A percentile compares a stretch with the other conserved stretches of the same genome.
phyloP scores from a whole-genome alignment of 305 asterid genomes.

The Stenogyne calaminthoides region DNA sequence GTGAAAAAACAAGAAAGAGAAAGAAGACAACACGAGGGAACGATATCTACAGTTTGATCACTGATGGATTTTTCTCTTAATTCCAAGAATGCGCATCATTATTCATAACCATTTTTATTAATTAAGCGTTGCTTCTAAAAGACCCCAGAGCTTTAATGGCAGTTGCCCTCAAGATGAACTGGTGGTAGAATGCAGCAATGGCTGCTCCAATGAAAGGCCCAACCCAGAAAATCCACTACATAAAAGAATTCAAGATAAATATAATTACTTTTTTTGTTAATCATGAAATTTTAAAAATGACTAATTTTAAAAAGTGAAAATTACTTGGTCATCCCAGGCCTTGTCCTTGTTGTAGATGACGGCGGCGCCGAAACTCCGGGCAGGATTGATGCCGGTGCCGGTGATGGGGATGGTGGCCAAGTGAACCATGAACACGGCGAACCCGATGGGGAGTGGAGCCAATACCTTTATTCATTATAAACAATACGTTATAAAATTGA shows the following conservation, averaged over 20 bases:
- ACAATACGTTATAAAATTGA: no score
- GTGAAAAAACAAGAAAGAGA: background rate
- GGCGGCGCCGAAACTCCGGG: slow-evolving; percentile 80
- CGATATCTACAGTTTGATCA: slow-evolving; percentile 32
- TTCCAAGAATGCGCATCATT: background rate
- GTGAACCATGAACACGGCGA: slow-evolving; percentile 84
- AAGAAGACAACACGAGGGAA: background rate
- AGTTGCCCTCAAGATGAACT: slow-evolving; percentile 53
- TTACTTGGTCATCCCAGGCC: slow-evolving; percentile 64
- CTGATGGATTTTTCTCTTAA: background rate
- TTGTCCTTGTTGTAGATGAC: slow-evolving; percentile 56
- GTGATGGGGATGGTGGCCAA: slow-evolving; percentile 80
- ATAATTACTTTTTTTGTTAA: background rate
- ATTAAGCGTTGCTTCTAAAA: slow-evolving; percentile 55
- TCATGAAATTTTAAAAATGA: no score
- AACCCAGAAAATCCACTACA: slow-evolving; percentile 74
- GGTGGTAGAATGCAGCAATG: slow-evolving; percentile 67
- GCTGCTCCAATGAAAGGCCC: slow-evolving; percentile 72
- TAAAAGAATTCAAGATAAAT: background rate
- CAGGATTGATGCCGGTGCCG: slow-evolving; percentile 83
- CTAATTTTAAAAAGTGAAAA: background rate
- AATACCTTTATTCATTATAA: slow-evolving; percentile 45
- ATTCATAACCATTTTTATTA: background rate
- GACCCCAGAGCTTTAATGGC: slow-evolving; percentile 68
- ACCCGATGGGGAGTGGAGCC: slow-evolving; percentile 90